Evolutionary conservation across 257 asterid species (phyloP).

Genomic region (Euphrasia confusa): DNA sequence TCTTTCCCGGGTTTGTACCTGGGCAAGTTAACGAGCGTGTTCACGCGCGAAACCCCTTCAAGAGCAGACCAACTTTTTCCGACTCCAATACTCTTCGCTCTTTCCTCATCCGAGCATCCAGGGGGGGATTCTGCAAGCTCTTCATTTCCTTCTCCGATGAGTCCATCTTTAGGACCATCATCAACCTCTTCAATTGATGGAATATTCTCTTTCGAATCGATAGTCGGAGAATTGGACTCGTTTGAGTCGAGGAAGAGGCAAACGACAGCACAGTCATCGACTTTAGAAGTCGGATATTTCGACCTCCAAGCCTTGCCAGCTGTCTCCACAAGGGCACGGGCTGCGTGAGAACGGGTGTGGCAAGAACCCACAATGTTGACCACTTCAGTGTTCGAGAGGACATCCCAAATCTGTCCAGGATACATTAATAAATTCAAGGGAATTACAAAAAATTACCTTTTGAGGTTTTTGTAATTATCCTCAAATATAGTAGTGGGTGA

Average conservation of each 20-base stretch:
- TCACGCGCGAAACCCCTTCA: constrained; percentile 39
- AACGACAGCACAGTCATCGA: constrained; percentile 62
- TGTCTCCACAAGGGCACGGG: constrained; percentile 43
- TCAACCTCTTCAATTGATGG: constrained; percentile 19
- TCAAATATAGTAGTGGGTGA: too few species aligned
- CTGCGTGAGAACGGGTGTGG: constrained; percentile 38
- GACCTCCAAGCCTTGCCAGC: constrained; percentile 47
- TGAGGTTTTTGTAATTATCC: neutral
- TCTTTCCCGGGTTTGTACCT: constrained; percentile 30
- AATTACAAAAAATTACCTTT: neutral
- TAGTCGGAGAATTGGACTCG: constrained; percentile 21
- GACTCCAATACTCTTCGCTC: neutral
- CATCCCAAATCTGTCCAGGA: constrained; percentile 52
- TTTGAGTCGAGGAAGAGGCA: constrained; percentile 51
- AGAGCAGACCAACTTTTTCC: constrained; percentile 32
- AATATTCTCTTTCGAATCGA: constrained; percentile 21
- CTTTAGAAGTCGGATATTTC: constrained; percentile 48
- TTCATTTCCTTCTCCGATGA: constrained; percentile 20
- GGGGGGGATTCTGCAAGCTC: neutral
- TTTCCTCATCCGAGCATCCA: too few species aligned
- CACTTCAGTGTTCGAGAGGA: constrained; percentile 50
- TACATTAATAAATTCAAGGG: neutral
- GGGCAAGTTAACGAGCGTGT: constrained; percentile 40
- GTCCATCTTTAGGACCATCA: constrained; percentile 3
- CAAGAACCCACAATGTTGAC: constrained; percentile 47